Conservation (phyloP, 163 green algal species). For the Scenedesmus sp. region DNA sequence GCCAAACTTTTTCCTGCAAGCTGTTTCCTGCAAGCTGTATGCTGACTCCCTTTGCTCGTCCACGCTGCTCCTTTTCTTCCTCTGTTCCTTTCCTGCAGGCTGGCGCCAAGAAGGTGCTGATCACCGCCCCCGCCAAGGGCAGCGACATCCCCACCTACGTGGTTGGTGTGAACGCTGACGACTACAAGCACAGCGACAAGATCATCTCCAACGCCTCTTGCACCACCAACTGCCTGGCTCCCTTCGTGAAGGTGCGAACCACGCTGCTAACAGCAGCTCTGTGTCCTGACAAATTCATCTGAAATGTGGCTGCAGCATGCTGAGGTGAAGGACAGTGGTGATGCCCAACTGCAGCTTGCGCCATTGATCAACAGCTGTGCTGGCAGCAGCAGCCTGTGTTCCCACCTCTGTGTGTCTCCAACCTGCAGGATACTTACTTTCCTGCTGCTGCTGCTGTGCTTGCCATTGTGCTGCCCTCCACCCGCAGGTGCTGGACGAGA, state of each 20-base stretch:
- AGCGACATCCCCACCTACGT: constrained; percentile 98
- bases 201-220: constrained; percentile 99
- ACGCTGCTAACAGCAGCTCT: not conserved
- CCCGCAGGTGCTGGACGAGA: constrained; percentile 89
- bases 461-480: not conserved
- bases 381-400: not conserved
- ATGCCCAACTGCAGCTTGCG: not conserved
- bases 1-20: no score
- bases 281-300: not conserved
- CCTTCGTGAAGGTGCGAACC: constrained; percentile 96
- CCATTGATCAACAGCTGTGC: not conserved
- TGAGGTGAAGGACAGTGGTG: not conserved
- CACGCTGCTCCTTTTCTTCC: not conserved
- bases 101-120: constrained; percentile 99
- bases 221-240: constrained; percentile 99
- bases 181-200: constrained; percentile 91
- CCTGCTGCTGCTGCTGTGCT: not conserved
- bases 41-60: not conserved
- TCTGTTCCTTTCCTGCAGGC: constrained; percentile 65
- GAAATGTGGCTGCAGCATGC: not conserved
- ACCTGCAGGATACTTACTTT: not conserved
- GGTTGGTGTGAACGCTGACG: constrained; percentile 93
- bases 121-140: constrained; percentile 99
- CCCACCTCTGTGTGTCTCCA: not conserved
- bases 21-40: no score